Evolutionary conservation across 139 green algal species (phyloP), one percentile per base, ranked within the genome.

Genomic region (Zygnema circumcarinatum): DNA sequence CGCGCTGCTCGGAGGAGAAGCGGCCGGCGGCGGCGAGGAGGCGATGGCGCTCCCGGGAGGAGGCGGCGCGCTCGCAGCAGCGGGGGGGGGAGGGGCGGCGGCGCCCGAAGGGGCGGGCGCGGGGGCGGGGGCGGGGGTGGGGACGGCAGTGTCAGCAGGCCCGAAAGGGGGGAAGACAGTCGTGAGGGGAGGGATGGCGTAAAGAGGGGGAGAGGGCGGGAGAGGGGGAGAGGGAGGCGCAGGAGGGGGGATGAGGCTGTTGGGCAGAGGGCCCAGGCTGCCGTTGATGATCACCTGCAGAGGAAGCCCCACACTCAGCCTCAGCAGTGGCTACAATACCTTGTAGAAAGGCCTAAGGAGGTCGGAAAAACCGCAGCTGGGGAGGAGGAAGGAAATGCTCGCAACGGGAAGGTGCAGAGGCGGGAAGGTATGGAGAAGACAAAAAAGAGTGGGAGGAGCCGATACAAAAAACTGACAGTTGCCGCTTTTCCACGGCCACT

Each of bases 271-370:
- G 29, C 75, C 75, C 32, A 83, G 29, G 20, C 40, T 69, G 20
- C 75, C 75, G 21, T 83, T 83, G 3, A 74, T 16, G 67, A 83
- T 83, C 40, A 83, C 29, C 75, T 83, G 75, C 33, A 83, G 7
- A 78, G 69, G n/a, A n/a, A n/a, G n/a, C n/a, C n/a, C n/a, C n/a
- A n/a, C n/a, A n/a, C n/a, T n/a, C n/a, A n/a, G n/a, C n/a, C n/a
- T n/a, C n/a, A n/a, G n/a, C n/a, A n/a, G n/a, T n/a, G n/a, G n/a
- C n/a, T n/a, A n/a, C n/a, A n/a, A n/a, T n/a, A n/a, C n/a, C n/a
- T n/a, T n/a, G n/a, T n/a, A n/a, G n/a, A n/a, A n/a, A n/a, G n/a
- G n/a, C n/a, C n/a, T n/a, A n/a, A n/a, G n/a, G n/a, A n/a, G n/a
- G n/a, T n/a, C n/a, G n/a, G n/a, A n/a, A n/a, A n/a, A n/a, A n/a